Conservation (phyloP, 768 basidiomycete genomes). For the Termitomyces sp. region DNA sequence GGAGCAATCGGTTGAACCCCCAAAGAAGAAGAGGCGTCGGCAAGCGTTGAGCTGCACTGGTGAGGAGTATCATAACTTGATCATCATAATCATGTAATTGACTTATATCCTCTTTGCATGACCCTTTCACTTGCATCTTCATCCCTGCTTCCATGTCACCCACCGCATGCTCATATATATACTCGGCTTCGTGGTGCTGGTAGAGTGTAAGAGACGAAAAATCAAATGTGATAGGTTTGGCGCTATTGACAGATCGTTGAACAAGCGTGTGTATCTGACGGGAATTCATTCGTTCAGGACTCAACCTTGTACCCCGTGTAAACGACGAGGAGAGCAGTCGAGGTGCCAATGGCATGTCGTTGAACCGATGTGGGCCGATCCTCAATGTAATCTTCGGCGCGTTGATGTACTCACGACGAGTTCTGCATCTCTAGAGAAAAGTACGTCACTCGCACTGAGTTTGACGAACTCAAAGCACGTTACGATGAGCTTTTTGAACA, state of each 20-base stretch:
- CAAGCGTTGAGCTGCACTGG: slow-evolving; percentile 85
- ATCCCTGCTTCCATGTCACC: background rate
- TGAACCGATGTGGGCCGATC: slow-evolving; percentile 65
- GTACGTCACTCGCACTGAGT: slow-evolving; percentile 72
- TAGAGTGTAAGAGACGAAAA: slow-evolving; percentile 84
- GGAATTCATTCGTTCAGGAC: slow-evolving; percentile 34
- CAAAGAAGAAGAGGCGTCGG: slow-evolving; percentile 78
- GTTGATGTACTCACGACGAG: slow-evolving; percentile 7
- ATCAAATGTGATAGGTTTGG: slow-evolving; percentile 80
- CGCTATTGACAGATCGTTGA: slow-evolving; percentile 11
- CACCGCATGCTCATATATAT: slow-evolving; percentile 15
- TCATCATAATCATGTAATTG: background rate
- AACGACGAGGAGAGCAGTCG: slow-evolving; percentile 70
- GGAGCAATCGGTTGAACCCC: slow-evolving; percentile 46
- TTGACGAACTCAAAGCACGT: slow-evolving; percentile 66
- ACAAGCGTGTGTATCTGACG: slow-evolving; percentile 4
- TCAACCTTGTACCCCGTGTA: slow-evolving; percentile 79
- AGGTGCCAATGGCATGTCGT: slow-evolving; percentile 83
- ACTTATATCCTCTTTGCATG: background rate
- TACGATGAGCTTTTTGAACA: slow-evolving; percentile 55
- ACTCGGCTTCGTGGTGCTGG: slow-evolving; percentile 13
- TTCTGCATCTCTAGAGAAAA: slow-evolving; percentile 51
- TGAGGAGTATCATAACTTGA: slow-evolving; percentile 26
- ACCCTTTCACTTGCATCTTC: background rate
- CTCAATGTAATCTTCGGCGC: slow-evolving; percentile 12